Base-by-base conservation (phyloP, 1,284 basidiomycete species). In the Xanthoconium separans region DNA sequence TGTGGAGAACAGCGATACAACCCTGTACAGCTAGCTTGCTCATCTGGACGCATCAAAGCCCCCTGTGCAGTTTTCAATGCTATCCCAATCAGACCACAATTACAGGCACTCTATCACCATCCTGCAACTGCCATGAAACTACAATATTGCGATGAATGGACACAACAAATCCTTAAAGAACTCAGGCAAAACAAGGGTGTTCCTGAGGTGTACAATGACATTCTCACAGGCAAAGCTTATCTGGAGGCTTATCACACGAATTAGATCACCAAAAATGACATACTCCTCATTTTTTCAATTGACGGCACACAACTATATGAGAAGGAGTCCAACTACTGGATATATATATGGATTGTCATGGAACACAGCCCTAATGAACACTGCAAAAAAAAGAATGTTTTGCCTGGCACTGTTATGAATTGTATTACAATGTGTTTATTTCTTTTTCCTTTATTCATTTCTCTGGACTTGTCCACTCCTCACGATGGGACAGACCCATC, bases 311-410 rank as follows among this genome's bases (percentile, higher is more conserved):
- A 56, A 13, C n/a, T 51, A 1, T 51, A 18, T 11, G 46, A 57
- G 3, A 55, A 55, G 13, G 24, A 46, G 3, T 56, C 40, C 0
- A 34, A 57, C 6, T 57, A 50, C 7, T 57, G 56, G 42, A 48
- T 58, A 0, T 58, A 58, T 9, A 58, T 58, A 0, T 58, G 51
- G 44, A 44, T 59, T 0, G 16, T 59, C 1, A 40, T 59, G 2
- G 13, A 59, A 3, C 51, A 37, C 6, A 3, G 36, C 2, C 47
- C 56, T 0, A 22, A 58, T 1, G 0, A 40, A 4, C 11, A 3
- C 0, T 59, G 59, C 42, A 47, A 50, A 16, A 55, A 58, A 13
- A 42, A 40, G n/a, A n/a, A n/a, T n/a, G n/a, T n/a, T n/a, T n/a
- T n/a, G n/a, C n/a, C n/a, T n/a, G n/a, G n/a, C n/a, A n/a, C n/a